phyloP scores from a whole-genome alignment of 345 rosid species.

The Lepidium didymum region DNA sequence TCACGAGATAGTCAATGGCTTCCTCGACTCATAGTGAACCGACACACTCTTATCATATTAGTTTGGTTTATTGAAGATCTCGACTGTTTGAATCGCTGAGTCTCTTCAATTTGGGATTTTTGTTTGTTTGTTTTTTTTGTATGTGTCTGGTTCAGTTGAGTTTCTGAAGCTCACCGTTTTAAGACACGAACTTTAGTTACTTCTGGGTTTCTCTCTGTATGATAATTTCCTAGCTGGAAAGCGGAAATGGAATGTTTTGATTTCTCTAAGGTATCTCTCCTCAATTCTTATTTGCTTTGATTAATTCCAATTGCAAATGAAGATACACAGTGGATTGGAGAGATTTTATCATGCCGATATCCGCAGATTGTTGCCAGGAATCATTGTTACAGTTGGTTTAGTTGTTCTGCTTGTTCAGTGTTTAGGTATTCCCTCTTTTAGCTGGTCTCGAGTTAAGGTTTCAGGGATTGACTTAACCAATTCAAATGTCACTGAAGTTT shows the following conservation, averaged over 20 bases:
- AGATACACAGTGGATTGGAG: slow-evolving; percentile 10
- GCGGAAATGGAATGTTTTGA: background rate
- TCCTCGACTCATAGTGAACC: no score
- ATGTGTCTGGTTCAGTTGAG: background rate
- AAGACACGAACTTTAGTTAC: background rate
- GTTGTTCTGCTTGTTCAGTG: slow-evolving; percentile 37
- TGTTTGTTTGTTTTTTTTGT: background rate
- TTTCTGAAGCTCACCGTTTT: background rate
- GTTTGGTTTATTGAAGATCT: no score
- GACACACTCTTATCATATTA: no score
- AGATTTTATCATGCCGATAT: slow-evolving; percentile 34
- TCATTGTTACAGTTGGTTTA: slow-evolving; percentile 32
- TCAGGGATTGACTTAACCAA: slow-evolving; percentile 13
- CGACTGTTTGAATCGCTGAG: background rate
- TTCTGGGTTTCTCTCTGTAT: background rate
- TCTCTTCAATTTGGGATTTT: background rate
- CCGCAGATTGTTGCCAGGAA: slow-evolving; percentile 36
- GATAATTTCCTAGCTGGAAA: background rate
- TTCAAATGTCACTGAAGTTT: slow-evolving; percentile 10
- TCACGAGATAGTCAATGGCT: no score
- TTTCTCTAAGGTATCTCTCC: background rate
- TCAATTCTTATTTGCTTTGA: background rate
- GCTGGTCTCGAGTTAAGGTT: slow-evolving; percentile 21
- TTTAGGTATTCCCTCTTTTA: slow-evolving; percentile 30
- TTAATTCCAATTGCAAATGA: slow-evolving; percentile 24